Percentiles rank a stretch among this genome's conserved stretches.
phyloP scores from a whole-genome alignment of 768 basidiomycete species.

The Filobasidium floriforme region DNA sequence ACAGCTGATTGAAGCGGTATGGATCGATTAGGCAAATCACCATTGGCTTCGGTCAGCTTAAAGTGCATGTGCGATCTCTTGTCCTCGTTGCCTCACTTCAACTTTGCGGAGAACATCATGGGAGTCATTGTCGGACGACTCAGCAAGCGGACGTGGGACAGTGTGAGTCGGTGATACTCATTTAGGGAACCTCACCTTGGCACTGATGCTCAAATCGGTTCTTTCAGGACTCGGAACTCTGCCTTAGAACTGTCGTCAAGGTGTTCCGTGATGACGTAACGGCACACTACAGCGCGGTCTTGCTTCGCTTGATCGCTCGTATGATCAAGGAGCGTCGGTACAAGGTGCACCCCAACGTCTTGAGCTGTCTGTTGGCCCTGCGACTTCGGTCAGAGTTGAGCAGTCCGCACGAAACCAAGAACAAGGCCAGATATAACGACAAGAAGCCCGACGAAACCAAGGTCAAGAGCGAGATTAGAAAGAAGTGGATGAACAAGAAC shows the following conservation, averaged over 20 bases:
- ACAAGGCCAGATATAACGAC: slow-evolving; percentile 48
- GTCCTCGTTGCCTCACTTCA: slow-evolving; percentile 83
- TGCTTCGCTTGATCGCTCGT: slow-evolving; percentile 80
- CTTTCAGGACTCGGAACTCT: slow-evolving; percentile 70
- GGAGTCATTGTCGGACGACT: slow-evolving; percentile 71
- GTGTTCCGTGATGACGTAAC: slow-evolving; percentile 78
- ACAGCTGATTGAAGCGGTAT: neutral
- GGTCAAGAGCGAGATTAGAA: slow-evolving; percentile 45
- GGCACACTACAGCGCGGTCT: slow-evolving; percentile 73
- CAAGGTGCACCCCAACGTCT: slow-evolving; percentile 78
- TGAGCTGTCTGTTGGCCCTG: slow-evolving; percentile 73
- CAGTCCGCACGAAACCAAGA: slow-evolving; percentile 58
- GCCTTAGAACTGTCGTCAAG: slow-evolving; percentile 68
- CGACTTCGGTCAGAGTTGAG: slow-evolving; percentile 76
- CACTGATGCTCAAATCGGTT: slow-evolving; percentile 6
- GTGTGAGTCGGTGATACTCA: slow-evolving; percentile 51
- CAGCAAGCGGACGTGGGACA: slow-evolving; percentile 81
- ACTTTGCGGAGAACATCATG: slow-evolving; percentile 89
- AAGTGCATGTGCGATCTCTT: slow-evolving; percentile 82
- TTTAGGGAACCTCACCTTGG: neutral
- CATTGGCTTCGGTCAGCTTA: slow-evolving; percentile 57
- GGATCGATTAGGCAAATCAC: slow-evolving; percentile 33
- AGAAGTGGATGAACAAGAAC: slow-evolving; percentile 85
- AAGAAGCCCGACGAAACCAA: slow-evolving; percentile 53
- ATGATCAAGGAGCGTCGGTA: slow-evolving; percentile 93